Evolutionary conservation across 352 stramenopile genomes (phyloP), one percentile per base, ranked within the genome.

Genomic region (Globisporangium viniferum): DNA sequence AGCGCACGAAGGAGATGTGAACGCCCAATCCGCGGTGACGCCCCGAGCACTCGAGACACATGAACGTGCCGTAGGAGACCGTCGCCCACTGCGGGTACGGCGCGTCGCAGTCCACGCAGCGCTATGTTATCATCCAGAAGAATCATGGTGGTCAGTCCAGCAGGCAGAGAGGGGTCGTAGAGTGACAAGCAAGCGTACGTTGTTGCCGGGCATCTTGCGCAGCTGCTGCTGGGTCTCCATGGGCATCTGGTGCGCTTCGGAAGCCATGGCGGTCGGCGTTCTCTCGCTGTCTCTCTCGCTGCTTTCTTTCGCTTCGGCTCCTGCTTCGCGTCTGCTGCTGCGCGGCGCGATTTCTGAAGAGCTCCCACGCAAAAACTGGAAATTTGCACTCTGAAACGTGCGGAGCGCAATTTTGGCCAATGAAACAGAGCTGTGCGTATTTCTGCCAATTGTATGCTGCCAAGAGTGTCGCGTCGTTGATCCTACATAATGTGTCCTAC

Each of bases 21-120:
- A 98, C 90, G 51, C 94, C 95, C 57, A 98, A 79, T 18, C 87
- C 84, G 36, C 95, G 88, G 77, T 98, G 94, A 55, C 92, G 84
- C 3, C 90, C 93, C 22, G 91, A 97, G 82, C 94, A 98, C 74
- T 98, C 93, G 69, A 98, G 88, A 63, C 94, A 98, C 77, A 98
- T 97, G 70, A 98, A 98, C 24, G 97, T 96, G 59, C 95, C 95
- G 77, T 98, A 98, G 20, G 94, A 97, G 44, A 97, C 92, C 2
- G 91, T 97, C 5, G 94, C 94, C 95, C 95, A 99, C 59, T 94
- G 89, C 24, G 95, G 95, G 73, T 98, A 98, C 58, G 93, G 83
- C 39, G 93, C 94, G 64, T 93, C 83, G 63, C 95, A 99, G 81
- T 98, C 95, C 59, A 98, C 97, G 73, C 95, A 98, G 58, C 82